Conservation (phyloP, 257 asterid species). For the Lycium barbarum region DNA sequence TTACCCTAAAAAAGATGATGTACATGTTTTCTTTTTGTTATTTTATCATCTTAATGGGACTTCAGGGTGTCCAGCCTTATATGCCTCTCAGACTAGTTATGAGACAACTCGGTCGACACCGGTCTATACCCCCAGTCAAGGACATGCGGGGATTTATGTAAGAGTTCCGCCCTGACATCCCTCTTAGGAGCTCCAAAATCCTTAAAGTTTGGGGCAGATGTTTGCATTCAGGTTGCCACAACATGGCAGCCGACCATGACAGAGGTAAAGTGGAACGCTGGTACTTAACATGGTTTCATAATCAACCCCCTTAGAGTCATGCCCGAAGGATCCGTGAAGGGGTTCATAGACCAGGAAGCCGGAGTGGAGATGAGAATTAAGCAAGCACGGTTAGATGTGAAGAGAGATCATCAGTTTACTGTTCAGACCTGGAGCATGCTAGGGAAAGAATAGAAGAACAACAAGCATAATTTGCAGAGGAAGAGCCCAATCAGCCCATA, state of each 20-base stretch:
- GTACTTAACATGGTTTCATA: constrained; percentile 13
- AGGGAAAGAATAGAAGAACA: background rate
- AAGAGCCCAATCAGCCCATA: background rate
- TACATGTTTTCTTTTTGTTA: background rate
- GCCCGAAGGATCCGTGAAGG: background rate
- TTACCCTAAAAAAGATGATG: background rate
- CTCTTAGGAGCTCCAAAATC: background rate
- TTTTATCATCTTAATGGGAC: constrained; percentile 1
- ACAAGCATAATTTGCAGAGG: background rate
- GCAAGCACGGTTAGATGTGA: constrained; percentile 2
- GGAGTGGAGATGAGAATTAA: background rate
- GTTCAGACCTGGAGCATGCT: background rate
- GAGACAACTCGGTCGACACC: background rate
- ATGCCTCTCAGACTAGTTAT: background rate
- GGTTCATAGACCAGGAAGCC: background rate
- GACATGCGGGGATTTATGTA: background rate
- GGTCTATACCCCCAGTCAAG: background rate
- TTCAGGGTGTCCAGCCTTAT: background rate
- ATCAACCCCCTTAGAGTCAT: background rate
- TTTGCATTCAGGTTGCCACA: background rate
- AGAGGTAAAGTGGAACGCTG: constrained; percentile 6
- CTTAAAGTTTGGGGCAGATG: background rate
- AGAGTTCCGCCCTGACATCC: background rate
- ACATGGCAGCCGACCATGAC: background rate
- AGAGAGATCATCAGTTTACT: constrained; percentile 3